phyloP scores from a whole-genome alignment of 2,329 filamentous ascomycete species.

The Alternaria triticimaculans region DNA sequence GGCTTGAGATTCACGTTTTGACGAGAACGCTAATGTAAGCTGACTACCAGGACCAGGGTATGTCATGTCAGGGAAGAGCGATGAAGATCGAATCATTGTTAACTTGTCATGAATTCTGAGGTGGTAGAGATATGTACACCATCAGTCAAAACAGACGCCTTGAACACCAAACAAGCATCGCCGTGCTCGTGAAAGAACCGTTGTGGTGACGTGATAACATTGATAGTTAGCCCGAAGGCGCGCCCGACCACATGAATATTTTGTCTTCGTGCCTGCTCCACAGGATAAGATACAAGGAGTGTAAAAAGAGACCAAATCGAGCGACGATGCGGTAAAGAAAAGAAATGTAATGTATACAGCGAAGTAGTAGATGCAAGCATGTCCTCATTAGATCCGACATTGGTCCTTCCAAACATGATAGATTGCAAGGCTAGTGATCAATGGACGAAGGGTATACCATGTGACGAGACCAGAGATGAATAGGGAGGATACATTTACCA shows the following conservation, averaged over 20 bases:
- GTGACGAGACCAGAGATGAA: slow-evolving; percentile 9
- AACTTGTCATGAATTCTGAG: background rate
- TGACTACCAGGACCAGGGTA: background rate
- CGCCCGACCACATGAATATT: slow-evolving; percentile 8
- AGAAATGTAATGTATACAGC: slow-evolving; percentile 39
- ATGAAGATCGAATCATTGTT: background rate
- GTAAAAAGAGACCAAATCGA: slow-evolving; percentile 19
- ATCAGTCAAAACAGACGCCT: background rate
- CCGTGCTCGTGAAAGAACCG: slow-evolving; percentile 5
- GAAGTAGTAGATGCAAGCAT: slow-evolving; percentile 24
- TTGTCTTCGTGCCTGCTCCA: slow-evolving; percentile 22
- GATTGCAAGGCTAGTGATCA: slow-evolving; percentile 12
- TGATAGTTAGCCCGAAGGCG: slow-evolving; percentile 17
- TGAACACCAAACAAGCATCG: slow-evolving; percentile 10
- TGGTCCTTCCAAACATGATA: slow-evolving; percentile 10
- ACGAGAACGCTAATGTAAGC: background rate
- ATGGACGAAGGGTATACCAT: slow-evolving; percentile 26
- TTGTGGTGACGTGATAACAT: slow-evolving; percentile 24
- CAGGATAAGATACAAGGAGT: slow-evolving; percentile 25
- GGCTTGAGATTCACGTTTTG: background rate
- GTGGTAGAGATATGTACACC: slow-evolving; percentile 1
- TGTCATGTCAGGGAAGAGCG: background rate
- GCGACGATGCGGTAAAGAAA: slow-evolving; percentile 23
- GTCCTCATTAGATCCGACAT: slow-evolving; percentile 19
- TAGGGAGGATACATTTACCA: slow-evolving; percentile 52